These are phyloP conservation scores for Tetrastigma voinierianum DNA, from an alignment of 164 flowering plant genomes.

Conservation along the genomic window DNA sequence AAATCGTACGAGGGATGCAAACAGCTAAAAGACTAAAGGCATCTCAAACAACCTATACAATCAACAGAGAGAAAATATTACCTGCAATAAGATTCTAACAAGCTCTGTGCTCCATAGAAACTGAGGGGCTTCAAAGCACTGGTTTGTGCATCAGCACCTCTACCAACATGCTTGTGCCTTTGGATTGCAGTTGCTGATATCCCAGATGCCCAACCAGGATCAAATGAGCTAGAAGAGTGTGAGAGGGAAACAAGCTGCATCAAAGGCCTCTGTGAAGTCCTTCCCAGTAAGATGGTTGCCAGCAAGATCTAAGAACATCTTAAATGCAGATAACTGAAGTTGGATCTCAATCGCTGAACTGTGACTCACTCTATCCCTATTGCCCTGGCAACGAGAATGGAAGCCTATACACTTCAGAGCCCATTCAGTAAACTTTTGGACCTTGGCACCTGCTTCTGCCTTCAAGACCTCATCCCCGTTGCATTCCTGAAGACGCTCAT, in stretches of 20 bases:
- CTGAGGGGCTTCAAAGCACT: slow-evolving; percentile 96
- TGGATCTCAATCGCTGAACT: slow-evolving; percentile 75
- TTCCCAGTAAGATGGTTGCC: slow-evolving; percentile 89
- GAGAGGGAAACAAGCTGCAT: slow-evolving; percentile 96
- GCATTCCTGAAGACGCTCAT: slow-evolving; percentile 91
- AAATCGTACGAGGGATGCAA: neutral
- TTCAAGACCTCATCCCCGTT: slow-evolving; percentile 90
- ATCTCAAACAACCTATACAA: neutral
- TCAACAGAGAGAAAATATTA: slow-evolving; percentile 18
- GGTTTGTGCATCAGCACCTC: slow-evolving; percentile 99
- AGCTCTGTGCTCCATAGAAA: slow-evolving; percentile 98
- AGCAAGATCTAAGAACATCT: slow-evolving; percentile 82
- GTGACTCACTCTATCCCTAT: slow-evolving; percentile 53
- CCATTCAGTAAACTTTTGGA: slow-evolving; percentile 96
- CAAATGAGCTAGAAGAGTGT: slow-evolving; percentile 96
- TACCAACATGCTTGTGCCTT: slow-evolving; percentile 80
- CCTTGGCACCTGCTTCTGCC: slow-evolving; percentile 94
- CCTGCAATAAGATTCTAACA: slow-evolving; percentile 93
- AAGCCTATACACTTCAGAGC: slow-evolving; percentile 92
- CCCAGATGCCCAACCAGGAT: slow-evolving; percentile 97
- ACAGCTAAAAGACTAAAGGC: neutral
- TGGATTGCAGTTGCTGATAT: slow-evolving; percentile 84
- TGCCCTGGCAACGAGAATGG: slow-evolving; percentile 80
- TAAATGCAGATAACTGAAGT: slow-evolving; percentile 85
- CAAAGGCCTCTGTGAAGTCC: slow-evolving; percentile 96